Evolutionary conservation across 2,329 filamentous ascomycete species (phyloP).

Genomic region (Aureobasidium lini): DNA sequence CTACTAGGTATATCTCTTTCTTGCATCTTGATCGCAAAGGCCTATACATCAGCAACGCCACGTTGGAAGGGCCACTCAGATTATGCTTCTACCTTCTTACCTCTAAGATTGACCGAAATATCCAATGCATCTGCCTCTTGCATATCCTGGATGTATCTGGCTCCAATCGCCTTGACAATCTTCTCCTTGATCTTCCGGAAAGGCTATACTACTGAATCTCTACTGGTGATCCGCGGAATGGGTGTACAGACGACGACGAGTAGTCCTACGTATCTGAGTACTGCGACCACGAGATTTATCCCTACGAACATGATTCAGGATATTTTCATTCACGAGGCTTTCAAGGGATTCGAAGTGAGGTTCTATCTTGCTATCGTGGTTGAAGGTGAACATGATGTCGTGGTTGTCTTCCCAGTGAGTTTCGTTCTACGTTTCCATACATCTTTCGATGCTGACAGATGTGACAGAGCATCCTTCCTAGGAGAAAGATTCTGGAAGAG

Average conservation of each 20-base stretch:
- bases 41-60: background rate
- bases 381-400: slow-evolving; percentile 76
- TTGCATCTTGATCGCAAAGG: slow-evolving; percentile 21
- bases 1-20: slow-evolving; percentile 36
- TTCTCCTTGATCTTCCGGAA: slow-evolving; percentile 22
- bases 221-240: slow-evolving; percentile 80
- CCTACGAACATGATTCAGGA: slow-evolving; percentile 89
- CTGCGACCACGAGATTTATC: slow-evolving; percentile 64
- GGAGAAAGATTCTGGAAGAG: slow-evolving; percentile 66
- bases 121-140: slow-evolving; percentile 25
- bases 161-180: slow-evolving; percentile 26
- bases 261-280: slow-evolving; percentile 58
- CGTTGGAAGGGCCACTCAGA: slow-evolving; percentile 3
- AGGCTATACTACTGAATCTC: slow-evolving; percentile 59
- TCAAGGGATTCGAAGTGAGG: slow-evolving; percentile 80
- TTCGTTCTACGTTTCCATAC: background rate
- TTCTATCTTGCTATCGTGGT: slow-evolving; percentile 89
- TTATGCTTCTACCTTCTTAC: slow-evolving; percentile 12
- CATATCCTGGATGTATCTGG: slow-evolving; percentile 37
- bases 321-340: slow-evolving; percentile 90
- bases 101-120: slow-evolving; percentile 10
- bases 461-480: slow-evolving; percentile 57
- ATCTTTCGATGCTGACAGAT: slow-evolving; percentile 1
- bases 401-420: slow-evolving; percentile 84
- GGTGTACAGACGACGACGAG: slow-evolving; percentile 82